A percentile compares a stretch with the other conserved stretches of the same genome.
phyloP scores from a whole-genome alignment of 495 filamentous ascomycete species.

The Immersiella caudata region DNA sequence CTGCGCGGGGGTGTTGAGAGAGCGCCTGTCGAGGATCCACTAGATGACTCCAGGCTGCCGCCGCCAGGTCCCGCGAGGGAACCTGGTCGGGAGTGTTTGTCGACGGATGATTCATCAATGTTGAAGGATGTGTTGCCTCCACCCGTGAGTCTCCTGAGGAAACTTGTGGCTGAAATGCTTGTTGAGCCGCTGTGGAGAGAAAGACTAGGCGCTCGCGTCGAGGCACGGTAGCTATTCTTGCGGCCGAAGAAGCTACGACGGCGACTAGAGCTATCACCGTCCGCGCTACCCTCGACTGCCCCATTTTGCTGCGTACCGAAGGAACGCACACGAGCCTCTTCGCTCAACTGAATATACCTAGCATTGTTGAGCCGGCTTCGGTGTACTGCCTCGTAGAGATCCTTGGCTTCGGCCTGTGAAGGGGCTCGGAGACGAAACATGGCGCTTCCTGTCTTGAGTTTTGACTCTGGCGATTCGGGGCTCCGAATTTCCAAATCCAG shows the following conservation, averaged over 20 bases:
- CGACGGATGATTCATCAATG: conserved; percentile 62
- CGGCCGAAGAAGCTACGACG: conserved; percentile 59
- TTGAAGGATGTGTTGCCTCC: conserved; percentile 69
- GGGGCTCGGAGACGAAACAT: conserved; percentile 76
- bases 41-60: conserved; percentile 64
- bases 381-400: conserved; percentile 82
- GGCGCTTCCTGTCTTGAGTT: conserved; percentile 69
- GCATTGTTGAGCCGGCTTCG: conserved; percentile 82
- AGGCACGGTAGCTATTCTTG: conserved; percentile 61
- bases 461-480: conserved; percentile 71
- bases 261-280: conserved; percentile 41
- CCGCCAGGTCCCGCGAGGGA: conserved; percentile 53
- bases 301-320: conserved; percentile 48
- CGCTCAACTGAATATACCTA: conserved; percentile 80
- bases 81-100: conserved; percentile 48
- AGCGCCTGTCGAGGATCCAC: conserved; percentile 49
- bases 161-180: conserved; percentile 72
- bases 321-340: conserved; percentile 53
- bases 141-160: conserved; percentile 62
- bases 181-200: conserved; percentile 48
- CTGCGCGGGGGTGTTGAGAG: conserved; percentile 58
- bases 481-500: conserved; percentile 94
- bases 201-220: conserved; percentile 53
- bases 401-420: conserved; percentile 73
- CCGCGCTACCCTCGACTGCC: conserved; percentile 41